Evolutionary conservation across 108 stramenopile genomes (phyloP), one percentile per base, ranked within the genome.

Genomic region (Nitzschia palea): DNA sequence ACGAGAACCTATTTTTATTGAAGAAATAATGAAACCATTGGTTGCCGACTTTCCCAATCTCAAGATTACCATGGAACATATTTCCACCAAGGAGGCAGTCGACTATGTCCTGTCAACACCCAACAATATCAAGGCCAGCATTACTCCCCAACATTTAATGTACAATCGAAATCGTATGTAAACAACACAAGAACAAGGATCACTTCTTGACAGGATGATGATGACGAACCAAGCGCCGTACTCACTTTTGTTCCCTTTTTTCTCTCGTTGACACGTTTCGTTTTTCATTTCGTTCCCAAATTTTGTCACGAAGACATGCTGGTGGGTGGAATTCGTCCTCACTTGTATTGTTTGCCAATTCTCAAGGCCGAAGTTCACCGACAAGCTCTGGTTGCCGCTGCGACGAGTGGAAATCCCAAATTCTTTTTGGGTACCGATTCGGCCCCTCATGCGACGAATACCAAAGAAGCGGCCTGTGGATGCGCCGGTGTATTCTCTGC

Each of bases 351-450:
- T 68, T 78, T 99, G 5, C 99, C 99, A 44, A 95, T 99, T 57
- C 82, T 99, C 53, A 99, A 99, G 87, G 87, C 88, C 31, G 99
- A 99, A 85, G 47, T 69, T 0, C 97, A 99, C 77, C 95, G 99
- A 6, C 68, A 73, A 67, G 96, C 97, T 22, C 80, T 99, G 31
- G 60, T 98, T 2, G 43, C 77, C 6, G 99, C 98, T 0, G 97
- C 94, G 3, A 93, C 95, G 1, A 88, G 89, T 26, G 98, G 97
- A 18, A 79, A 51, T 52, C 62, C 80, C 61, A 97, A 97, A 76
- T 98, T 99, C 85, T 98, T 99, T 75, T 53, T 95, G 29, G 99
- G 99, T 23, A 99, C 99, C 9, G 99, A 99, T 80, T 93, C 92
- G 9, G 99, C 99, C 14, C 99, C 99, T 5, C 99, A 99, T 78